phyloP scores from a whole-genome alignment of 2,329 filamentous ascomycete genomes.

The Pseudogymnoascus sp. region DNA sequence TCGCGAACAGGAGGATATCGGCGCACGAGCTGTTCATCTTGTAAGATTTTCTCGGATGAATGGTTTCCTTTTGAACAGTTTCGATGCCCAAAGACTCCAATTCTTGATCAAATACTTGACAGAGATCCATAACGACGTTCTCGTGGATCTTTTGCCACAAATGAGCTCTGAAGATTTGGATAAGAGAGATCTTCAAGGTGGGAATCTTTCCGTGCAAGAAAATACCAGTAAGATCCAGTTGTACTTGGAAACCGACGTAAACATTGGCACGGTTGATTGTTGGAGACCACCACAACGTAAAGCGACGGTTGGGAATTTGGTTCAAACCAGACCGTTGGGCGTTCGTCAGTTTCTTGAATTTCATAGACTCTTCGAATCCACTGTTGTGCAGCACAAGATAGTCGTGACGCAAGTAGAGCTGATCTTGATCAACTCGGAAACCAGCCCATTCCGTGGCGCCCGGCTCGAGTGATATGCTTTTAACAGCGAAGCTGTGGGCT shows the following conservation, averaged over 20 bases:
- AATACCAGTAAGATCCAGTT: slow-evolving; percentile 94
- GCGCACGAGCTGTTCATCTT: slow-evolving; percentile 99
- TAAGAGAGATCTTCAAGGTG: slow-evolving; percentile 93
- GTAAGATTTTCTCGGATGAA: slow-evolving; percentile 97
- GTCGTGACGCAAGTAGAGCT: too few relatives aligned
- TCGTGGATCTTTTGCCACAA: slow-evolving; percentile 99
- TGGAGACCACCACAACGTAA: slow-evolving; percentile 95
- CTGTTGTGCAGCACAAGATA: too few relatives aligned
- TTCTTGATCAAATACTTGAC: slow-evolving; percentile 97
- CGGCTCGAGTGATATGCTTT: too few relatives aligned
- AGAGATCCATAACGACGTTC: slow-evolving; percentile 96
- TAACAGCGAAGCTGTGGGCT: too few relatives aligned
- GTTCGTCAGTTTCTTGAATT: slow-evolving; percentile 98
- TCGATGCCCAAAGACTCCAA: slow-evolving; percentile 93
- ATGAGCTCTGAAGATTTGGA: slow-evolving; percentile 98
- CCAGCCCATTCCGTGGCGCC: too few relatives aligned
- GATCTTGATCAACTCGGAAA: too few relatives aligned
- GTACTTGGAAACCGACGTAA: slow-evolving; percentile 98
- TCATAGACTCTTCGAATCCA: slow-evolving; percentile 59
- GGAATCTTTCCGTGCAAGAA: slow-evolving; percentile 99
- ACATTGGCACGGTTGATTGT: slow-evolving; percentile 95
- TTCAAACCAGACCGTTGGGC: slow-evolving; percentile 94
- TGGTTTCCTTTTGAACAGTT: slow-evolving; percentile 97
- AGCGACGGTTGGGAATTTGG: slow-evolving; percentile 96
- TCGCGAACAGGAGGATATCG: slow-evolving; percentile 92